These are phyloP conservation scores for Auricularia sp. DNA, from an alignment of 768 basidiomycete species.

Conservation along the genomic window DNA sequence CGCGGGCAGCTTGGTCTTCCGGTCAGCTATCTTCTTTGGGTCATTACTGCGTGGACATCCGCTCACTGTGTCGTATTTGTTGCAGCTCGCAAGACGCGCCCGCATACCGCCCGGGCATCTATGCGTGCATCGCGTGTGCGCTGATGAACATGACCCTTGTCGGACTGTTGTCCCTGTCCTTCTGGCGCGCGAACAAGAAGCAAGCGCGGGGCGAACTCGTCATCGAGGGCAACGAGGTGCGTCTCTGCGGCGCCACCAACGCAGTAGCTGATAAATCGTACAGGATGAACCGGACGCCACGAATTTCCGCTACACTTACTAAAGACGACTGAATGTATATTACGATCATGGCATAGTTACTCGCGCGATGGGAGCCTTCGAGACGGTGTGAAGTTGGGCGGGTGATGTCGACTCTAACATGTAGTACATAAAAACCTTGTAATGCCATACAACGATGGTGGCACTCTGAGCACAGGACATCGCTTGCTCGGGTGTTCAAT, in stretches of 20 bases:
- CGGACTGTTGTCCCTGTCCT: neutral
- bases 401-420: too few species aligned
- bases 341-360: too few species aligned
- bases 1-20: conserved; percentile 9
- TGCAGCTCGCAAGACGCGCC: neutral
- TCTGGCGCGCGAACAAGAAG: neutral
- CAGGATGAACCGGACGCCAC: neutral
- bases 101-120: neutral
- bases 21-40: neutral
- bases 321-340: neutral
- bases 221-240: neutral
- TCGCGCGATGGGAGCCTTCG: too few species aligned
- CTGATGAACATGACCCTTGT: neutral
- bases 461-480: too few species aligned
- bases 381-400: too few species aligned
- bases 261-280: neutral
- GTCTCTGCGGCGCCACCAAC: neutral
- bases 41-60: too few species aligned
- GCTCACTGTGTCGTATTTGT: too few species aligned
- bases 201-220: neutral
- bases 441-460: too few species aligned
- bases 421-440: too few species aligned
- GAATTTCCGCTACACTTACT: neutral
- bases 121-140: neutral
- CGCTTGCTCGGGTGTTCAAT: too few species aligned